Conservation (phyloP, 106 monocot species). For the Platanthera guangdongensis region DNA sequence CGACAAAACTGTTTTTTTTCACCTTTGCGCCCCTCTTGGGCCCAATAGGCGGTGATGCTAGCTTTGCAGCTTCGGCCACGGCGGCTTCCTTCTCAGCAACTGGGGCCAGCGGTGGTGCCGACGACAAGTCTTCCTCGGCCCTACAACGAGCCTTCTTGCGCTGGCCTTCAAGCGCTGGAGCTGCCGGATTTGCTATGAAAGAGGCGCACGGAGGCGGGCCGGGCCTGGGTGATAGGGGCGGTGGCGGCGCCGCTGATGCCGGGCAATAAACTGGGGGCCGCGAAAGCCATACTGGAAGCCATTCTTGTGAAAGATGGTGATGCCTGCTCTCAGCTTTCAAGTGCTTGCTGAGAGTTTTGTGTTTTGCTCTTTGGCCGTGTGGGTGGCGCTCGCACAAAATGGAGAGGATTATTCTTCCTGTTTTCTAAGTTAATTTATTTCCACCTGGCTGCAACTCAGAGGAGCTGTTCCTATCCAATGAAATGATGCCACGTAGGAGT, state of each 20-base stretch:
- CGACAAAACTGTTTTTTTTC: not conserved
- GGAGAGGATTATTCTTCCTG: not conserved
- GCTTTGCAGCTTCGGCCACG: constrained; percentile 16
- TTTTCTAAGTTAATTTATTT: not conserved
- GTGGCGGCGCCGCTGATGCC: not conserved
- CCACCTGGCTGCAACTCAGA: not conserved
- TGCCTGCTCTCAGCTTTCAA: not conserved
- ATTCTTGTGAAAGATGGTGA: not conserved
- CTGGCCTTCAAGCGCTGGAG: not conserved
- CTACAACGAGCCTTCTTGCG: not conserved
- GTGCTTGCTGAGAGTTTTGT: not conserved
- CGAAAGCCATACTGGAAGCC: not conserved
- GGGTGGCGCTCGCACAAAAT: not conserved
- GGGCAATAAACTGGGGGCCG: not conserved
- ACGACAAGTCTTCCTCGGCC: not conserved
- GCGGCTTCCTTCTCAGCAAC: constrained; percentile 10
- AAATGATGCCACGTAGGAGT: not conserved
- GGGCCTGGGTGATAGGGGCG: not conserved
- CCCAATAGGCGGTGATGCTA: constrained; percentile 44
- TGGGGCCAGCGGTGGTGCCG: not conserved
- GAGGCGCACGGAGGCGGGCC: not conserved
- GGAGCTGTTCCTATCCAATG: not conserved
- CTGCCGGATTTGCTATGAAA: not conserved
- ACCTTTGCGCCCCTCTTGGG: constrained; percentile 82
- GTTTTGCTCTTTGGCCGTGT: not conserved